Base-by-base conservation (phyloP, 2,329 filamentous ascomycete species). In the Fusarium sp. region DNA sequence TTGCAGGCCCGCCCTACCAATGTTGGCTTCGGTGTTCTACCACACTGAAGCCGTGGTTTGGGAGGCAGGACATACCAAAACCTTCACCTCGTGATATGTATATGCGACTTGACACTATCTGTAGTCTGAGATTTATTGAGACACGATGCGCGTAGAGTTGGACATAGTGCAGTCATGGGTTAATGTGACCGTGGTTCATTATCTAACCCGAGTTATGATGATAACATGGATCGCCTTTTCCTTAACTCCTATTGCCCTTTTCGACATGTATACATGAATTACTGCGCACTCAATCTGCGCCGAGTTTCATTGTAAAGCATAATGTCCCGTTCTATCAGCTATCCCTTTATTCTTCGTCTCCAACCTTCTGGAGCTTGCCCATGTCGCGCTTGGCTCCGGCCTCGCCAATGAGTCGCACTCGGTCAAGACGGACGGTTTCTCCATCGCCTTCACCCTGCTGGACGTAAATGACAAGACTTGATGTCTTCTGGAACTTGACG, bases 401-500 rank as follows among this genome's bases (percentile, higher is more conserved):
- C 81, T 98, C 95, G 30, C 96, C 96, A 77, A 98, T 90, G 58
- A 98, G 84, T 74, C 89, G 86, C 71, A 96, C 81, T 54, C 93
- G 86, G 81, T 96, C 93, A 52, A 99, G 81, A 60, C 96, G 90
- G 61, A 96, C 91, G 84, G 93, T 94, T 78, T 98, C 94, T 45
- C 91, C 88, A 54, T 93, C 91, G 20, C 90, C 91, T 57, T 95
- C 92, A 4, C 94, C 94, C 78, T 97, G 91, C 57, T 92, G 92
- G 34, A 99, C 90, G 79, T 98, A 99, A 13, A 99, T 75, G 20
- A 97, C 91, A 74, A 99, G 78, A 67, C 91, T 96, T 64, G 90
- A 92, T 57, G 98, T 92, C 77, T 94, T 97, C 83, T 98, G 96
- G 85, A 98, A 99, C 83, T 98, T 98, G 81, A 99, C 96, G 77